A percentile compares a stretch with the other conserved stretches of the same genome.
Evolutionary conservation across 2,329 filamentous ascomycete species (phyloP).

Genomic region (Diaporthe eres): DNA sequence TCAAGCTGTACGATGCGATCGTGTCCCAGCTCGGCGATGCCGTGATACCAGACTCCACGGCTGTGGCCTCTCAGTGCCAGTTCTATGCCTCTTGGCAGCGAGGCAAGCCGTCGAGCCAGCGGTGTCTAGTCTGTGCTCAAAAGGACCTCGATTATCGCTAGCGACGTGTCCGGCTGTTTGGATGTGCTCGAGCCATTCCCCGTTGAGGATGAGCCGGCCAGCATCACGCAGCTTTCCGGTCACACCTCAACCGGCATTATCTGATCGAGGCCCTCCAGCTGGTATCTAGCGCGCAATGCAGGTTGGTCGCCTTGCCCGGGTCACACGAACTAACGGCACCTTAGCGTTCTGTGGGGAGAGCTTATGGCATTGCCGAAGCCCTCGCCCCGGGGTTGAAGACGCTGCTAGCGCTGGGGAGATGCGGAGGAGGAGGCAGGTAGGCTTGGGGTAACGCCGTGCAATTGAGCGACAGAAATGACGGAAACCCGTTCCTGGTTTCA

Average conservation of each 20-base stretch:
- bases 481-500: neutral
- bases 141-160: neutral
- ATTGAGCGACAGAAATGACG: conserved; percentile 31
- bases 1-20: neutral
- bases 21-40: conserved; percentile 4
- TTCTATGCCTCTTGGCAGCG: conserved; percentile 31
- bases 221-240: conserved; percentile 9
- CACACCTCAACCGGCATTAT: conserved; percentile 5
- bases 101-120: conserved; percentile 1
- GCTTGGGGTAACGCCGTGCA: conserved; percentile 18
- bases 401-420: neutral
- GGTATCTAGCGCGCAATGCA: conserved; percentile 20
- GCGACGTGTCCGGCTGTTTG: conserved; percentile 15
- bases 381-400: conserved; percentile 5
- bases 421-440: neutral
- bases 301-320: conserved; percentile 28
- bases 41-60: neutral
- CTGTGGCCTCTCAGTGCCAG: neutral
- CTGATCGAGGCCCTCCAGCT: conserved; percentile 7
- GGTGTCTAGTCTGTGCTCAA: conserved; percentile 20
- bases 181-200: conserved; percentile 34
- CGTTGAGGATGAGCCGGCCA: conserved; percentile 1
- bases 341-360: conserved; percentile 27
- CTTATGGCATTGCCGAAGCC: conserved; percentile 27
- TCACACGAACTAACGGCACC: conserved; percentile 21